phyloP scores from a whole-genome alignment of 2,329 filamentous ascomycete genomes.

The Trichoderma sp. region DNA sequence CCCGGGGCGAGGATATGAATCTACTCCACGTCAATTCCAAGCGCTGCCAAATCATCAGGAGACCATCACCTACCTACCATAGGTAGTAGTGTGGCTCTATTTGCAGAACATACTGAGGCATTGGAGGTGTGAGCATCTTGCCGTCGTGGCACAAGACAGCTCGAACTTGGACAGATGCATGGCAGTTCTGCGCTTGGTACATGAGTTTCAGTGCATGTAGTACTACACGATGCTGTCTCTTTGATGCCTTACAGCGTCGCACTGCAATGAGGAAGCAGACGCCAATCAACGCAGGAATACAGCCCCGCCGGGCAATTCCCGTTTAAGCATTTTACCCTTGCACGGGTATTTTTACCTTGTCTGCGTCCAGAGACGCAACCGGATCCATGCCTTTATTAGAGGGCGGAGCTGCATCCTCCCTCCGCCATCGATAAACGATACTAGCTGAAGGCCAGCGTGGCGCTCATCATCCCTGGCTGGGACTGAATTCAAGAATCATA shows the following conservation, averaged over 20 bases:
- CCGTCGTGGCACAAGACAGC: no score
- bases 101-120: not conserved
- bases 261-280: not conserved
- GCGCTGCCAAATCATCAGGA: no score
- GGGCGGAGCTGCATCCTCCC: not conserved
- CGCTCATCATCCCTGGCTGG: constrained; percentile 10
- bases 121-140: no score
- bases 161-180: not conserved
- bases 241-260: no score
- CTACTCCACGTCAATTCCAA: not conserved
- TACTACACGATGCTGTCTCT: no score
- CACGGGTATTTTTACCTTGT: no score
- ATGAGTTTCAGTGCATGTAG: no score
- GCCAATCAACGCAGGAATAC: not conserved
- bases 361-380: no score
- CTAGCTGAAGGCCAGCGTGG: not conserved
- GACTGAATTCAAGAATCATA: not conserved
- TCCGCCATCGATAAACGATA: constrained; percentile 3
- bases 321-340: no score
- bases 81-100: not conserved
- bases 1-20: not conserved
- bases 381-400: not conserved
- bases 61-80: no score
- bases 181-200: not conserved
- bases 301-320: no score